phyloP scores from a whole-genome alignment of 179 eudicot genomes.

The Sideroxylon spinosum region DNA sequence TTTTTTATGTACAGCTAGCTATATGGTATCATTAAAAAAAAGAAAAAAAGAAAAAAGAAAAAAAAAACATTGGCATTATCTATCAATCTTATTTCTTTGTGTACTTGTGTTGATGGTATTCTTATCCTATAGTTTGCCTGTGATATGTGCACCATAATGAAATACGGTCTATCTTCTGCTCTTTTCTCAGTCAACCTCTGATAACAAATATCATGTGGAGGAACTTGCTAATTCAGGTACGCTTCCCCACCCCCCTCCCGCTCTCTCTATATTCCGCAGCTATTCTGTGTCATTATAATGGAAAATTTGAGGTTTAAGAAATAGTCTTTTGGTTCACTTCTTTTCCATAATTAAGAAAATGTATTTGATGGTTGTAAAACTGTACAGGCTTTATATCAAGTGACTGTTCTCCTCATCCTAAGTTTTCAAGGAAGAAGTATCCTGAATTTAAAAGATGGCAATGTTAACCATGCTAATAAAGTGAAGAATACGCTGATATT shows the following conservation, averaged over 20 bases:
- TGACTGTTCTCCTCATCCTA: conserved; percentile 65
- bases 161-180: background rate
- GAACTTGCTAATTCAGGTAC: conserved; percentile 73
- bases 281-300: background rate
- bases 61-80: background rate
- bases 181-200: conserved; percentile 67
- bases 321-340: background rate
- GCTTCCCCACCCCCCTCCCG: too few relatives aligned
- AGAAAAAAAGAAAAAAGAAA: background rate
- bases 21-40: background rate
- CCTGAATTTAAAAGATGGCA: conserved; percentile 40
- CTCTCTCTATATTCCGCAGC: conserved; percentile 9
- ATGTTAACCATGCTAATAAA: conserved; percentile 39
- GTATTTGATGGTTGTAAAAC: background rate
- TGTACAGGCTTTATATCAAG: conserved; percentile 73
- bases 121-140: background rate
- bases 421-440: conserved; percentile 59
- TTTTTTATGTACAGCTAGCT: too few relatives aligned
- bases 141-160: background rate
- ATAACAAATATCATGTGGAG: conserved; percentile 97
- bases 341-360: background rate
- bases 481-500: conserved; percentile 79
- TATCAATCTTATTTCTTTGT: background rate
- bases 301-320: background rate
- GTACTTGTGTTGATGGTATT: background rate